phyloP scores from a whole-genome alignment of 352 stramenopile genomes.

The Thalassiosira hispida region DNA sequence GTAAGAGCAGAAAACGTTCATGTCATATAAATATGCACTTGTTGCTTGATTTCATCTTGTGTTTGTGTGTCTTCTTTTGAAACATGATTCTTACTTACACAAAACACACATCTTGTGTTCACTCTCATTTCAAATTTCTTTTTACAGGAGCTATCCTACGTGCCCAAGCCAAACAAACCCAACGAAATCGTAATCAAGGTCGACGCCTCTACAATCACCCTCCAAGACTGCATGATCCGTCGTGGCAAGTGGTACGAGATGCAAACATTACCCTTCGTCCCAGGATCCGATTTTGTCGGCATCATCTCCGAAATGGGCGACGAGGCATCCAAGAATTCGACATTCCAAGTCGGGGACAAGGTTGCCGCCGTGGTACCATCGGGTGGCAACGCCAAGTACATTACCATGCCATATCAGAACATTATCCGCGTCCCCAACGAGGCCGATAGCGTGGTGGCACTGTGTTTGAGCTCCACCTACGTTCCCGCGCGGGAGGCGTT shows the following conservation, averaged over 20 bases:
- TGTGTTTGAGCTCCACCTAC: conserved; percentile 70
- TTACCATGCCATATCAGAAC: conserved; percentile 51
- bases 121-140: not conserved
- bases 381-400: conserved; percentile 77
- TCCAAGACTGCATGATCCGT: conserved; percentile 74
- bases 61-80: not conserved
- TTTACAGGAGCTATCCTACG: conserved; percentile 3
- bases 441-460: conserved; percentile 61
- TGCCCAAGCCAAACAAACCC: conserved; percentile 12
- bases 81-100: not conserved
- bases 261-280: conserved; percentile 60
- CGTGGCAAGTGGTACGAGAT: conserved; percentile 66
- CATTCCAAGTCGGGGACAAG: conserved; percentile 54
- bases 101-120: not conserved
- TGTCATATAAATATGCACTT: no score
- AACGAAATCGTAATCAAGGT: conserved; percentile 39
- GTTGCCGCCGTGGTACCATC: conserved; percentile 58
- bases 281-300: conserved; percentile 74
- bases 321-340: conserved; percentile 25
- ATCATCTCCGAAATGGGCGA: conserved; percentile 59
- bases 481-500: conserved; percentile 72
- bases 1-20: conserved; percentile 13
- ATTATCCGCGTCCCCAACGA: conserved; percentile 66
- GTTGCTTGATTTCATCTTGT: no score
- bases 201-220: conserved; percentile 65